Base-by-base conservation (phyloP, 495 filamentous ascomycete genomes). In the Penicillium cosmopolitanum region DNA sequence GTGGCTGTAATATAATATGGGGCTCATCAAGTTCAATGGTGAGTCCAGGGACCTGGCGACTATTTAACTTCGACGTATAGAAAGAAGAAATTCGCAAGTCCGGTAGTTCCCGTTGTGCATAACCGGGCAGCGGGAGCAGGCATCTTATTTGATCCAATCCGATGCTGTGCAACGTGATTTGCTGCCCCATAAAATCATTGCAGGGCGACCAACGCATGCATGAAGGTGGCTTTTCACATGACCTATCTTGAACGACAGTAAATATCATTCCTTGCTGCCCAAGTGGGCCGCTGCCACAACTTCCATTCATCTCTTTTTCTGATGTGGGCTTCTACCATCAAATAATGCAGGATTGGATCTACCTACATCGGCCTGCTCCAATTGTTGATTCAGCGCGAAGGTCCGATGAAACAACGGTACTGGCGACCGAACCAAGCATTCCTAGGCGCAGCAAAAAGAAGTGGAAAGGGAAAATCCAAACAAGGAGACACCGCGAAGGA, bases 131-230 rank as follows among this genome's bases (percentile, higher is more conserved):
- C 18, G 46, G 46, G 46, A 48, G 23, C 46, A 23, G 21, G 21
- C 18, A 48, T 44, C n/a, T 44, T 44, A 44, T 19, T 44, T 19
- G 42, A n/a, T 44, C 15, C 23, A 19, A 48, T 28, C 8, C 12
- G 10, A 19, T 10, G 23, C 6, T 7, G 11, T 15, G 9, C 4
- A 48, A n/a, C 21, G 11, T 48, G 46, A 48, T 48, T 48, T 23
- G 46, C 21, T 48, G 46, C 46, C 46, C 46, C 46, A 28, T 25
- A 15, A 48, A 11, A 25, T 48, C 1, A 28, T 15, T 28, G 46
- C 46, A 48, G 46, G 4, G 23, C 46, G 46, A 48, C 46, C 46
- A 48, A 48, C 46, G 46, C 46, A 48, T 48, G 46, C 46, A 48
- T 48, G 21, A 48, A 2, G 23, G 46, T 25, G 10, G 21, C 19